These are phyloP conservation scores for Centella asiatica DNA, from an alignment of 129 eudicot genomes.

Conservation along the genomic window DNA sequence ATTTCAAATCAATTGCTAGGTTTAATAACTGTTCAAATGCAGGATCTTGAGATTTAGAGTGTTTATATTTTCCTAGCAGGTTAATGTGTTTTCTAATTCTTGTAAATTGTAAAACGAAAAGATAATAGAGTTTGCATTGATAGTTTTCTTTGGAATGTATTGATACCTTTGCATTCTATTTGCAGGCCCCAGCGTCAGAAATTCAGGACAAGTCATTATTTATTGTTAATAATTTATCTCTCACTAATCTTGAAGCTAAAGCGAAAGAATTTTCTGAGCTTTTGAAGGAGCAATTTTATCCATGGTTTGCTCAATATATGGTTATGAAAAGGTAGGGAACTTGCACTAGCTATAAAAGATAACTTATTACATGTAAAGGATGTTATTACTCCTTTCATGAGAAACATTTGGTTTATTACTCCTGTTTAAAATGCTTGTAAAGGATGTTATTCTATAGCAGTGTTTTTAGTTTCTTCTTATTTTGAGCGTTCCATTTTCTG, in stretches of 20 bases:
- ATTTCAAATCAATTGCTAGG: too few species aligned
- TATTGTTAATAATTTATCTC: constrained; percentile 67
- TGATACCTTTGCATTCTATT: neutral
- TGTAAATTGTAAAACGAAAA: too few species aligned
- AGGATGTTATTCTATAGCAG: neutral
- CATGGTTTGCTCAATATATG: constrained; percentile 99
- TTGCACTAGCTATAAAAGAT: neutral
- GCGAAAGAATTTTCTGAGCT: constrained; percentile 81
- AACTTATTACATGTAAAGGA: too few species aligned
- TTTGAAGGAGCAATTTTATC: constrained; percentile 66
- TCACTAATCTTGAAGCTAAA: constrained; percentile 74
- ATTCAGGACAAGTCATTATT: constrained; percentile 89
- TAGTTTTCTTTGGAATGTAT: neutral
- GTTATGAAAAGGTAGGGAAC: constrained; percentile 83
- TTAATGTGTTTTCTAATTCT: too few species aligned
- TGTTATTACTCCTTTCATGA: neutral
- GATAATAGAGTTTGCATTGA: neutral
- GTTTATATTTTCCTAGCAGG: too few species aligned
- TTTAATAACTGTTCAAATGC: neutral
- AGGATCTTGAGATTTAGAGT: too few species aligned
- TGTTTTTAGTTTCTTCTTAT: neutral
- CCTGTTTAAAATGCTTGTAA: too few species aligned
- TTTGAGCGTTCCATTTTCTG: constrained; percentile 1
- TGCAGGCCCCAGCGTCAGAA: constrained; percentile 94
- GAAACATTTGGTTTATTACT: too few species aligned